Base-by-base conservation (phyloP, 2,329 filamentous ascomycete genomes). In the Fusarium domesticum region DNA sequence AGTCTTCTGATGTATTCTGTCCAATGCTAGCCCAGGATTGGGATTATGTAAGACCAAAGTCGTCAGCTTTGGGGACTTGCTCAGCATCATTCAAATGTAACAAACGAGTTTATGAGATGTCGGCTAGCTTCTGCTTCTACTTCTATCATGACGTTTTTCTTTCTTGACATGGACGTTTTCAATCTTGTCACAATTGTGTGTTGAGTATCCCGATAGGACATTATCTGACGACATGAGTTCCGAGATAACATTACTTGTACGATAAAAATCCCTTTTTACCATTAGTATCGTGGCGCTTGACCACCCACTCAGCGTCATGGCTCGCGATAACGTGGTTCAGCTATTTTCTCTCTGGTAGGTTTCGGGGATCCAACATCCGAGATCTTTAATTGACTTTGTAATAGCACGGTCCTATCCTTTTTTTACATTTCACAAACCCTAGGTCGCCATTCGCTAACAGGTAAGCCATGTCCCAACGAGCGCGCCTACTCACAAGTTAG, bases 371-470 rank as follows among this genome's bases (percentile, higher is more conserved):
- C 18, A 12, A 15, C 25, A 16, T 18, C 25, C 31, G 20, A 14
- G 6, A 17, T 31, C 5, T 11, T 8, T 14, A 16, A 17, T 18
- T 25, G 15, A 15, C 23, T 28, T 8, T 17, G n/a, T 6, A 6
- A 4, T 25, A 78, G 75, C 56, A 70, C 72, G 48, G 56, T 74
- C 12, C 55, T 66, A 35, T 76, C 74, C 3, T 76, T 78, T 57
- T 56, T 72, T 34, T 78, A 74, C 64, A 65, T 77, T 12, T 70
- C 68, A 3, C 64, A 69, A 48, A 72, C 67, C 6, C 58, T 76
- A 11, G 70, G 76, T 45, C 67, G 68, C 31, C 74, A 77, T 53
- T 73, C 71, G 16, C 62, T 78, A 41, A 70, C 73, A 49, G 72
- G 76, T 77, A 59, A 43, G 62, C 40, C 35, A 40, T 30, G 18